Conservation (phyloP, 305 asterid species). For the Fraxinus angustifolia region DNA sequence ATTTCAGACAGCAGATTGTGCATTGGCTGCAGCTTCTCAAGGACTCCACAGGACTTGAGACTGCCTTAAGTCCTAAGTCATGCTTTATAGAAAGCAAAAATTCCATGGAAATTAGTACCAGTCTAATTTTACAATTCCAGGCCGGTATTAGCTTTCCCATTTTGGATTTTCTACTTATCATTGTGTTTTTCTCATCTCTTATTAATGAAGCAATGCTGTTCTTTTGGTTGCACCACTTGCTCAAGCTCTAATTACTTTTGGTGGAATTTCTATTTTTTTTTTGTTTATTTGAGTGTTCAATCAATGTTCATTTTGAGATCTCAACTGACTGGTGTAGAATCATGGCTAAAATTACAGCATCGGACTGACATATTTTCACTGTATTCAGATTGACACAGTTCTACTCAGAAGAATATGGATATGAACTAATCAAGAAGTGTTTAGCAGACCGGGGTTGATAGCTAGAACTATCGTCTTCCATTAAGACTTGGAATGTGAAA, state of each 20-base stretch:
- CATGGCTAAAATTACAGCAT: background rate
- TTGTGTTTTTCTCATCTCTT: constrained; percentile 2
- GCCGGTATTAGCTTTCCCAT: constrained; percentile 18
- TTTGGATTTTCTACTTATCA: background rate
- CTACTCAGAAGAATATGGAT: background rate
- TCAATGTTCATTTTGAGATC: background rate
- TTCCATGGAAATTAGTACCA: background rate
- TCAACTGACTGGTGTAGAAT: background rate
- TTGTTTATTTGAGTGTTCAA: background rate
- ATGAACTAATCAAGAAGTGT: background rate
- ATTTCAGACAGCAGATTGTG: constrained; percentile 59
- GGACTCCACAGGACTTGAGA: constrained; percentile 33
- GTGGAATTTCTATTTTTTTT: background rate
- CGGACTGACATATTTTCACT: background rate
- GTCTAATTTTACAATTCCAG: constrained; percentile 1
- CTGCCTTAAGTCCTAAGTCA: background rate
- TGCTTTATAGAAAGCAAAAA: background rate
- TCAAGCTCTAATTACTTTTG: background rate
- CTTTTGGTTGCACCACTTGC: background rate
- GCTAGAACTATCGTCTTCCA: background rate
- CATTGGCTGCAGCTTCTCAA: constrained; percentile 41
- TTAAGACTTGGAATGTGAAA: background rate
- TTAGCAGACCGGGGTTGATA: background rate
- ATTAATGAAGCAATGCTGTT: background rate
- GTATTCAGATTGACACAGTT: background rate